These are phyloP conservation scores for Phyllosticta capitalensis DNA, from an alignment of 2,329 filamentous ascomycete species.

Conservation along the genomic window DNA sequence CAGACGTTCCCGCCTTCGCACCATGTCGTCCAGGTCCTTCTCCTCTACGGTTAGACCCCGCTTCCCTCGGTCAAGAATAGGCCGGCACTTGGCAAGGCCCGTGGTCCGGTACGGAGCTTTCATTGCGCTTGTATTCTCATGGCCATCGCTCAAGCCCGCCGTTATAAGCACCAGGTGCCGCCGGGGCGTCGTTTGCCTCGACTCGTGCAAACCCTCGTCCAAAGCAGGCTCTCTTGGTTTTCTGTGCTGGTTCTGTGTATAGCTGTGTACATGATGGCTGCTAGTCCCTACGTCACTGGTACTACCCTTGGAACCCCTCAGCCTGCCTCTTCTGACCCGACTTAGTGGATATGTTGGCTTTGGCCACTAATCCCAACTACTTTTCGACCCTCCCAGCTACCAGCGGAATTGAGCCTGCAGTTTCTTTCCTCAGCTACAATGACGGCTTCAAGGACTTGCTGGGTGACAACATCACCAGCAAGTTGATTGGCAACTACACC, in stretches of 20 bases:
- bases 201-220: background rate
- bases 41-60: background rate
- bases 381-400: conserved; percentile 20
- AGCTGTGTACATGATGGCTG: conserved; percentile 3
- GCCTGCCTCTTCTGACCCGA: background rate
- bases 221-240: background rate
- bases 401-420: conserved; percentile 24
- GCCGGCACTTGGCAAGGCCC: background rate
- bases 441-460: conserved; percentile 24
- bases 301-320: background rate
- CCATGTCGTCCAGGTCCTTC: no score
- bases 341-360: conserved; percentile 23
- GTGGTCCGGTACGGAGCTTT: background rate
- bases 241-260: conserved; percentile 2
- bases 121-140: background rate
- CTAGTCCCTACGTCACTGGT: background rate
- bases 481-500: conserved; percentile 22
- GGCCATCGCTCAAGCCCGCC: background rate
- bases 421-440: conserved; percentile 30
- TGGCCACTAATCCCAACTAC: conserved; percentile 23
- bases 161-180: conserved; percentile 6
- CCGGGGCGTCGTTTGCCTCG: background rate
- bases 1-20: background rate
- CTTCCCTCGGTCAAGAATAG: background rate
- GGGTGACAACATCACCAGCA: conserved; percentile 22